A percentile compares a stretch with the other conserved stretches of the same genome.
phyloP scores from a whole-genome alignment of 345 rosid species.

The Acer campestre region DNA sequence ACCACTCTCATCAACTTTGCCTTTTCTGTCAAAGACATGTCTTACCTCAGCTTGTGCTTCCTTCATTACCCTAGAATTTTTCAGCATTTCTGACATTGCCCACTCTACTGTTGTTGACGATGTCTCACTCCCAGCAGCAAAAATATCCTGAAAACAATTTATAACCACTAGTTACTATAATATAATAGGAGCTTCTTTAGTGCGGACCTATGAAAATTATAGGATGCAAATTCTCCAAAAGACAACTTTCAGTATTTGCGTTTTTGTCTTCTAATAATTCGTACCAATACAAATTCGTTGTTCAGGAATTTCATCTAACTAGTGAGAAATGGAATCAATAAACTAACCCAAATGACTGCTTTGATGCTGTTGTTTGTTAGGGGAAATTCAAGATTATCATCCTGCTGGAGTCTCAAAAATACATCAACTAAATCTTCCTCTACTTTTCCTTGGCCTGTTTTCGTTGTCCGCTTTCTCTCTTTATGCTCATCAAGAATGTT shows the following conservation, averaged over 20 bases:
- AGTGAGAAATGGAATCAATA: too few relatives aligned
- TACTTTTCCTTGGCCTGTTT: neutral
- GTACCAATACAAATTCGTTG: too few relatives aligned
- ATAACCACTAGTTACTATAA: too few relatives aligned
- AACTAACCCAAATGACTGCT: slow-evolving; percentile 22
- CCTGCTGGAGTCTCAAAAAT: slow-evolving; percentile 29
- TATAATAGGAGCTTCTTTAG: too few relatives aligned
- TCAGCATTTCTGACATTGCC: slow-evolving; percentile 26
- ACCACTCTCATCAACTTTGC: slow-evolving; percentile 8
- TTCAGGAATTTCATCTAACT: too few relatives aligned
- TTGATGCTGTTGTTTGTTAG: slow-evolving; percentile 31
- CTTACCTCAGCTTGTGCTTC: slow-evolving; percentile 21
- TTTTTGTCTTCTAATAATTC: too few relatives aligned
- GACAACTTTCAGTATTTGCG: too few relatives aligned
- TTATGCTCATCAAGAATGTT: slow-evolving; percentile 35
- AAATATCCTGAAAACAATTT: slow-evolving; percentile 20
- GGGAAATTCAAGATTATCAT: slow-evolving; percentile 21
- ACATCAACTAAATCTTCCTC: slow-evolving; percentile 41
- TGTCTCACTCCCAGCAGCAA: slow-evolving; percentile 19
- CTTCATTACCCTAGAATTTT: slow-evolving; percentile 20
- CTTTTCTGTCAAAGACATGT: slow-evolving; percentile 2
- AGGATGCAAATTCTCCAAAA: too few relatives aligned
- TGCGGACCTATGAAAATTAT: too few relatives aligned
- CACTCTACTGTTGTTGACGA: slow-evolving; percentile 20
- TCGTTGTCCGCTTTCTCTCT: neutral